Evolutionary conservation across 345 rosid genomes (phyloP), one percentile per base, ranked within the genome.

Genomic region (Clarkia xantiana): DNA sequence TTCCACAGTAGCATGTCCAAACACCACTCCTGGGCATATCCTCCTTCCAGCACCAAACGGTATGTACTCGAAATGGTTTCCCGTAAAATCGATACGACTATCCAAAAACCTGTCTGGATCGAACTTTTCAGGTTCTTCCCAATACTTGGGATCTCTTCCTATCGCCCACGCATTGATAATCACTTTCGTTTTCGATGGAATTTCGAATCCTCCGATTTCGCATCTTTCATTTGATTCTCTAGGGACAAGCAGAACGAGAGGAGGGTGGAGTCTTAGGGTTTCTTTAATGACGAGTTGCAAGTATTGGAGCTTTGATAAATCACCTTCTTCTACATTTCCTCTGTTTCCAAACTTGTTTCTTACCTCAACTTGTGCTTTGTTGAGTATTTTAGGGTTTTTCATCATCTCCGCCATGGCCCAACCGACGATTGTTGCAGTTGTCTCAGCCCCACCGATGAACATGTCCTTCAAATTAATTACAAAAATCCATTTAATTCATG

Each of bases 161-260:
- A 68, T 59, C 11, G 62, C 65, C 62, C 62, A 62, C 18, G 29
- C 47, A 49, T 67, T 62, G 9, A 58, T 38, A 7, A 62, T n/a
- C 42, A 67, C 29, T 46, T 49, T 58, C n/a, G 72, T 57, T 18
- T 58, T 54, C 0, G 54, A 53, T 0, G 57, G 57, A 40, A 65
- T 43, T 9, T 42, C 55, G 40, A 60, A 65, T 13, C 74, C 70
- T 12, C 42, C 47, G 10, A 69, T 42, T 55, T 17, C 47, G 18
- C 66, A 61, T 14, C 38, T 46, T 55, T 60, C 57, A 9, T 14
- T 57, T 39, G 63, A 51, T 50, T 57, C 55, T 57, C 70, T 64
- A 13, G 63, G 64, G 3, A 51, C 13, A 46, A 67, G 15, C 7
- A 69, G 56, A 6, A 63, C 57, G 16, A 51, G 54, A 10, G 66